Base-by-base conservation (phyloP, 2,329 filamentous ascomycete genomes). In the Cryphonectria radicalis region DNA sequence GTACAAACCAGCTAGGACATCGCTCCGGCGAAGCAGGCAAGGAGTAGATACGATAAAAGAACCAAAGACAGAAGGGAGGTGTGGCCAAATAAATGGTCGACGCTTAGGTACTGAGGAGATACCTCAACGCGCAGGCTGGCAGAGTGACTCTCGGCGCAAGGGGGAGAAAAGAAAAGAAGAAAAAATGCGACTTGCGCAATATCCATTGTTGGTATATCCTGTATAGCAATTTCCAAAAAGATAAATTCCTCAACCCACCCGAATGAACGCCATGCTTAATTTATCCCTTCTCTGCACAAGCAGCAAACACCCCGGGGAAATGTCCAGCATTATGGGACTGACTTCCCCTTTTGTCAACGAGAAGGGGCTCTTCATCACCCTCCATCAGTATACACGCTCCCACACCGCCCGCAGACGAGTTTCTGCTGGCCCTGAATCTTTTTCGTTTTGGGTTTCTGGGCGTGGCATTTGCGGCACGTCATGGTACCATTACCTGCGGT, bases 381-480 rank as follows among this genome's bases (percentile, higher is more conserved):
- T 17, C 74, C 70, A 19, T 76, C 74, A 42, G 67, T 43, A 76
- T 74, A 69, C 13, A 77, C 70, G 60, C 75, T 78, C 3, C 85
- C 85, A 73, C 85, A 93, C 63, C 83, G 84, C 50, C 85, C 85
- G 78, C 91, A 93, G n/a, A 90, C 84, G 74, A 92, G 79, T 72
- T 83, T 84, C 77, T 89, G 87, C 67, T 82, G 83, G 10, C 85
- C 85, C 40, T 82, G 84, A 4, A 85, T 81, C 72, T 86, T 88
- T 74, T 86, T 88, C 1, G 87, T 87, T 74, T 88, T 88, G 74
- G 93, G 93, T 72, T 67, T 71, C 28, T 80, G 85, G 1, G 87
- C 85, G 5, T 86, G 85, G 76, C 91, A 93, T 72, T 84, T 85
- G 32, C 83, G 81, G 76, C 91, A 93, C 35, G 79, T 83, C 74